Conservation (phyloP, 345 rosid species). For the Rhodomyrtus tomentosa region DNA sequence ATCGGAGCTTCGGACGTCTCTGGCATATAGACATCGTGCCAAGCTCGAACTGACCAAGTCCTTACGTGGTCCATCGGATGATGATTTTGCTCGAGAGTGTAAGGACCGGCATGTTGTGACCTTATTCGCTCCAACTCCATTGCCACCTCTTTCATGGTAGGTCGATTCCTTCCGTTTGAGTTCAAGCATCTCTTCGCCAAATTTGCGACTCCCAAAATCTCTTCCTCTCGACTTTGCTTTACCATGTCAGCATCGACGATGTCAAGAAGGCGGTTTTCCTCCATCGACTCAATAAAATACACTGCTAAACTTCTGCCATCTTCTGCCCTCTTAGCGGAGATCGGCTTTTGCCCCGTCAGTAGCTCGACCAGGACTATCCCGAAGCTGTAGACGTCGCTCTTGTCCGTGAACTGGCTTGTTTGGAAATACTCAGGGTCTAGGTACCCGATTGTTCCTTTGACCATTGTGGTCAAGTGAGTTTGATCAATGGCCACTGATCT, state of each 20-base stretch:
- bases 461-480: conserved; percentile 9
- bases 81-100: neutral
- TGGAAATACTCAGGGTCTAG: conserved; percentile 11
- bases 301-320: conserved; percentile 2
- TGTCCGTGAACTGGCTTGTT: conserved; percentile 4
- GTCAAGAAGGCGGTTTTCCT: neutral
- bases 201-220: neutral
- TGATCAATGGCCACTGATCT: conserved; percentile 1
- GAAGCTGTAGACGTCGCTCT: conserved; percentile 12
- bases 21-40: neutral
- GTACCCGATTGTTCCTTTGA: conserved; percentile 9
- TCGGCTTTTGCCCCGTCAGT: neutral
- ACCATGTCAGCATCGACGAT: neutral
- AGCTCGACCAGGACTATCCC: conserved; percentile 10
- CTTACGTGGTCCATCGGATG: neutral
- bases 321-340: neutral
- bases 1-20: neutral
- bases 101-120: neutral
- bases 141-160: conserved; percentile 1
- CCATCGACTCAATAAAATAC: conserved; percentile 2
- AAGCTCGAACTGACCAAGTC: neutral
- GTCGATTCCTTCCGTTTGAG: neutral
- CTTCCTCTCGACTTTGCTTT: neutral
- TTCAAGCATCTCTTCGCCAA: conserved; percentile 8
- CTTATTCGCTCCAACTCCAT: neutral